Evolutionary conservation across 352 stramenopile genomes (phyloP).

Genomic region (Phytophthora megakarya): DNA sequence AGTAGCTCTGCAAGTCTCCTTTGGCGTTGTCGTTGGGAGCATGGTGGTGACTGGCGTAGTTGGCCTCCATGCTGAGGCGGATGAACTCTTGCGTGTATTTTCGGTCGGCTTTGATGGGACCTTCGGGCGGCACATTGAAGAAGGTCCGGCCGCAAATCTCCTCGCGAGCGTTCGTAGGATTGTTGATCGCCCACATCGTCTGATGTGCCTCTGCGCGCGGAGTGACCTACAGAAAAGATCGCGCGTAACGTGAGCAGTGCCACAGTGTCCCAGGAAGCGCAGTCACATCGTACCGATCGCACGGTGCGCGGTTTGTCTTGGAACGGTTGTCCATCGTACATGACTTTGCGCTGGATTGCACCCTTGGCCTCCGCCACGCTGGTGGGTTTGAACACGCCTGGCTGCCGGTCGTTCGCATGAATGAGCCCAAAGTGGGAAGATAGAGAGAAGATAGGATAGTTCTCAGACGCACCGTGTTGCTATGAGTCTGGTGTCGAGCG

Average conservation of each 20-base stretch:
- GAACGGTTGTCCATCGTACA: constrained; percentile 63
- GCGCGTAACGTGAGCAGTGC: background rate
- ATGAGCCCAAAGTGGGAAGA: constrained; percentile 5
- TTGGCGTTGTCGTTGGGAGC: background rate
- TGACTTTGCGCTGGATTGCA: constrained; percentile 56
- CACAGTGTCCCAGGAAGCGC: background rate
- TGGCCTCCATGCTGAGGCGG: constrained; percentile 51
- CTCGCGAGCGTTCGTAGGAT: constrained; percentile 44
- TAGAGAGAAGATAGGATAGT: constrained; percentile 6
- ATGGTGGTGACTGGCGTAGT: constrained; percentile 39
- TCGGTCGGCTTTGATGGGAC: constrained; percentile 56
- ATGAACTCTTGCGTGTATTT: constrained; percentile 76
- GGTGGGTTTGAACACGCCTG: constrained; percentile 51
- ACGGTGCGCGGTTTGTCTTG: constrained; percentile 36
- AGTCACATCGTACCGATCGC: constrained; percentile 43
- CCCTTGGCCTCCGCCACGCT: constrained; percentile 57
- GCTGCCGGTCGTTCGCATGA: constrained; percentile 24
- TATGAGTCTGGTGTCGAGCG: background rate
- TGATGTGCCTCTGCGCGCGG: constrained; percentile 35
- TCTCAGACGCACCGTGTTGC: constrained; percentile 19
- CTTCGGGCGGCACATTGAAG: constrained; percentile 57
- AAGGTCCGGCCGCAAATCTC: constrained; percentile 50
- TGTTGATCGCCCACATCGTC: constrained; percentile 60
- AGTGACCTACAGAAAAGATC: constrained; percentile 28
- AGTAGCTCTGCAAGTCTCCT: constrained; percentile 3